Percentiles rank a stretch among this genome's conserved stretches.
Evolutionary conservation across 78 protist genomes (phyloP).

Genomic region (Monosiga brevicollis): DNA sequence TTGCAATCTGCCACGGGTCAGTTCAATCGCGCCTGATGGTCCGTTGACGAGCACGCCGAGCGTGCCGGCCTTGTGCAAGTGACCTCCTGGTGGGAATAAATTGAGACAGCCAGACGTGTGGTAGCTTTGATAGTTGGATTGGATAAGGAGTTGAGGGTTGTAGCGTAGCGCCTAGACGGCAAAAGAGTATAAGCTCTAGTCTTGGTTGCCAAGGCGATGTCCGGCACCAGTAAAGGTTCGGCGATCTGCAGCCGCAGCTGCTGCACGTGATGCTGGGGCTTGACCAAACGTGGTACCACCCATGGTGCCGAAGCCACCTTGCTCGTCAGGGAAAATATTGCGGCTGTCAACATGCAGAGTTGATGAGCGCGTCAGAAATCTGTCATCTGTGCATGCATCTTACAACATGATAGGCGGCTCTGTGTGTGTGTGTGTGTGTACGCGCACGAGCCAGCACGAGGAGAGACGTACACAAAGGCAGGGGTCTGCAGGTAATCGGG

Average conservation of each 20-base stretch:
- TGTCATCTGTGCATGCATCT: neutral
- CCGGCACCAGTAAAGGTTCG: neutral
- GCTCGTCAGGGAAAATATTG: neutral
- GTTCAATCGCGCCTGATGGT: too few species aligned
- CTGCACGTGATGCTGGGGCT: neutral
- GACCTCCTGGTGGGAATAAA: too few species aligned
- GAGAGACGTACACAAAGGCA: neutral
- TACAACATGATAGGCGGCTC: neutral
- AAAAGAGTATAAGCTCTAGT: too few species aligned
- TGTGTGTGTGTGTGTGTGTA: too few species aligned
- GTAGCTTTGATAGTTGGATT: too few species aligned
- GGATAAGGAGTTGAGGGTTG: too few species aligned
- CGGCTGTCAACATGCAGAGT: neutral
- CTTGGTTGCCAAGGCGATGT: neutral
- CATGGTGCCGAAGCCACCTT: too few species aligned
- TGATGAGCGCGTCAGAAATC: neutral
- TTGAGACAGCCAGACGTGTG: too few species aligned
- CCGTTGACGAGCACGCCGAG: too few species aligned
- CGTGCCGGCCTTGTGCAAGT: too few species aligned
- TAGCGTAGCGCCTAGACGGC: too few species aligned
- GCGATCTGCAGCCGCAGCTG: neutral
- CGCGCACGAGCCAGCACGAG: neutral
- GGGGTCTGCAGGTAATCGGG: neutral
- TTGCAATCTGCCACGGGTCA: too few species aligned
- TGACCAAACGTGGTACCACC: neutral